Percentiles rank a stretch among this genome's conserved stretches.
These are phyloP conservation scores for Sporothrix luriei DNA, from an alignment of 2,329 filamentous ascomycete genomes.

Conservation along the genomic window DNA sequence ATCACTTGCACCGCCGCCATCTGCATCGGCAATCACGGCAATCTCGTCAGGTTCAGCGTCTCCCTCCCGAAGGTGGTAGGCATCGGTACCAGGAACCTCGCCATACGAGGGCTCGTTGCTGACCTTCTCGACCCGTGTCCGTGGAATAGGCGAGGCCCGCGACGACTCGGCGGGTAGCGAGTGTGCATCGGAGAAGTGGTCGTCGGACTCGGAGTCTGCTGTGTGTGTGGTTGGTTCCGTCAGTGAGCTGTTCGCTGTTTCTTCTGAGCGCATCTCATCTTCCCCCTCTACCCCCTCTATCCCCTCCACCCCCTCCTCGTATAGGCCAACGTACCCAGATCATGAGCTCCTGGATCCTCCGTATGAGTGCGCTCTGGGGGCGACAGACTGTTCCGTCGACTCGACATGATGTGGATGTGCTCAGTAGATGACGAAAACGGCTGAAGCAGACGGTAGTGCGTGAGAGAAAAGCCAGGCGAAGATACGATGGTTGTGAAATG, in stretches of 20 bases:
- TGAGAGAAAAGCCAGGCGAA: background rate
- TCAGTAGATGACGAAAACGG: background rate
- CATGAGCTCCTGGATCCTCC: slow-evolving; percentile 62
- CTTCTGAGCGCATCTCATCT: background rate
- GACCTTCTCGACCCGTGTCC: slow-evolving; percentile 61
- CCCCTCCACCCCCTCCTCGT: background rate
- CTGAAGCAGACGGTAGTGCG: background rate
- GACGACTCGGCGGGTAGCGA: slow-evolving; percentile 52
- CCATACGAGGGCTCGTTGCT: slow-evolving; percentile 61
- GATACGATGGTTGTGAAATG: background rate
- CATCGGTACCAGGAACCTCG: slow-evolving; percentile 63
- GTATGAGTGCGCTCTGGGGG: slow-evolving; percentile 48
- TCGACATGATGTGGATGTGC: slow-evolving; percentile 38
- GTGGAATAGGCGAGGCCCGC: slow-evolving; percentile 57
- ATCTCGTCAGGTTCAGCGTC: slow-evolving; percentile 66
- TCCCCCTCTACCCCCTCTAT: background rate
- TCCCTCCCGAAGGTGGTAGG: slow-evolving; percentile 57
- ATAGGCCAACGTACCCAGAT: slow-evolving; percentile 53
- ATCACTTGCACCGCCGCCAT: slow-evolving; percentile 26
- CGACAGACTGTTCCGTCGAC: slow-evolving; percentile 46
- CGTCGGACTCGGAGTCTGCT: slow-evolving; percentile 64
- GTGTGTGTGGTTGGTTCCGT: slow-evolving; percentile 20
- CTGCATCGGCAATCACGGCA: slow-evolving; percentile 49
- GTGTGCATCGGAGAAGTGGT: slow-evolving; percentile 69
- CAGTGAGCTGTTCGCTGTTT: background rate